A percentile compares a stretch with the other conserved stretches of the same genome.
Evolutionary conservation across 2,329 filamentous ascomycete species (phyloP).

Genomic region (Colletotrichum liriopes): DNA sequence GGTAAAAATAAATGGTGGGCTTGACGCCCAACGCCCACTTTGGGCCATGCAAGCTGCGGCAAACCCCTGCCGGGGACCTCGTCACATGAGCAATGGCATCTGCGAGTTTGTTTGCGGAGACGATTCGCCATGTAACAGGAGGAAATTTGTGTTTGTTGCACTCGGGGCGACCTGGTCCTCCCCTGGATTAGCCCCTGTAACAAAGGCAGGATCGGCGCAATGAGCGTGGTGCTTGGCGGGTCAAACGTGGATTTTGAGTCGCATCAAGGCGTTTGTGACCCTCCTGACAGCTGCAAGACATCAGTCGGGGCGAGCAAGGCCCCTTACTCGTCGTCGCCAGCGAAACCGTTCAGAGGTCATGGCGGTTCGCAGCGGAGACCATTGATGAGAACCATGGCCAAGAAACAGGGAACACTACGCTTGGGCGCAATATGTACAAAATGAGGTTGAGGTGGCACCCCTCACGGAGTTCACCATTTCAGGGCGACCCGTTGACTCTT

Average conservation of each 20-base stretch:
- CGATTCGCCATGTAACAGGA: neutral
- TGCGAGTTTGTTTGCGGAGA: slow-evolving; percentile 29
- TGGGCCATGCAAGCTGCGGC: neutral
- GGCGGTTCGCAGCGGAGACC: slow-evolving; percentile 11
- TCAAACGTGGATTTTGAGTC: slow-evolving; percentile 28
- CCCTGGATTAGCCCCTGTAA: slow-evolving; percentile 9
- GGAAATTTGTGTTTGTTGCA: slow-evolving; percentile 16
- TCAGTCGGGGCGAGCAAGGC: slow-evolving; percentile 16
- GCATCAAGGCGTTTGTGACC: slow-evolving; percentile 23
- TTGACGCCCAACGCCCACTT: slow-evolving; percentile 21
- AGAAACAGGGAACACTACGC: slow-evolving; percentile 13
- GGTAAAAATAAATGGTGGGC: neutral
- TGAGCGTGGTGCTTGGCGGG: slow-evolving; percentile 31
- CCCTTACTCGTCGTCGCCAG: neutral
- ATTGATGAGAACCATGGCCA: slow-evolving; percentile 4
- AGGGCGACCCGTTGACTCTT: neutral
- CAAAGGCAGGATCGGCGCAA: slow-evolving; percentile 28
- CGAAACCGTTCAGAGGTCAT: slow-evolving; percentile 20
- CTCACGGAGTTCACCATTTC: neutral
- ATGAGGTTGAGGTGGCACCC: slow-evolving; percentile 1
- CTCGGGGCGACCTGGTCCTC: slow-evolving; percentile 12
- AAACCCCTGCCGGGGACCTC: slow-evolving; percentile 11
- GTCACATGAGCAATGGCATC: slow-evolving; percentile 38
- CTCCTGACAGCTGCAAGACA: slow-evolving; percentile 42
- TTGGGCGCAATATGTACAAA: slow-evolving; percentile 5